Evolutionary conservation across 2,329 filamentous ascomycete species (phyloP).

Genomic region (Pleomassaria siparia): DNA sequence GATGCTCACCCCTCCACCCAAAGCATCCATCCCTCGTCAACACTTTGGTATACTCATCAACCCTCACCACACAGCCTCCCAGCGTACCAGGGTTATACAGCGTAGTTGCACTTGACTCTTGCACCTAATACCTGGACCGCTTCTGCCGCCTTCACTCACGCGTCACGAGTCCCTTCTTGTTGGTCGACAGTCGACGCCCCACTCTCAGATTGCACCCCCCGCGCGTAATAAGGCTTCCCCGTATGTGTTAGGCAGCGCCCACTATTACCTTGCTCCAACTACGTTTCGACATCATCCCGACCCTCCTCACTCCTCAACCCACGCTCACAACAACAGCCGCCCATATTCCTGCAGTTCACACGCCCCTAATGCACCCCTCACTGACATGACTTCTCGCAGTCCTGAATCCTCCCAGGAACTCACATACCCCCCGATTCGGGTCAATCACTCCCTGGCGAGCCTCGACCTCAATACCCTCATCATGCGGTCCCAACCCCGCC

Average conservation of each 20-base stretch:
- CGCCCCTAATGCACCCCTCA: slow-evolving; percentile 12
- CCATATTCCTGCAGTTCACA: not conserved
- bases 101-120: not conserved
- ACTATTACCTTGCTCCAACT: slow-evolving; percentile 4
- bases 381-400: slow-evolving; percentile 36
- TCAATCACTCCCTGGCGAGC: slow-evolving; percentile 31
- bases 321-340: not conserved
- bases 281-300: slow-evolving; percentile 4
- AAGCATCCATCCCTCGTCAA: not conserved
- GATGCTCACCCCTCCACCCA: slow-evolving; percentile 2
- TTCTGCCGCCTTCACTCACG: not conserved
- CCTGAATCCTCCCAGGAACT: slow-evolving; percentile 29
- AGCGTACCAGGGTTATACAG: not conserved
- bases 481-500: slow-evolving; percentile 35
- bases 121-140: not conserved
- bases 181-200: slow-evolving; percentile 14
- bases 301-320: slow-evolving; percentile 1
- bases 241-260: slow-evolving; percentile 24
- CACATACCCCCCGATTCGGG: slow-evolving; percentile 33
- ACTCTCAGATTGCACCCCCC: slow-evolving; percentile 8
- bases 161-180: slow-evolving; percentile 9
- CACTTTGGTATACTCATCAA: not conserved
- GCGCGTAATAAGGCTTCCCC: slow-evolving; percentile 21
- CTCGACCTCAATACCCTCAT: slow-evolving; percentile 38
- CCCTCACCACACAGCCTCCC: not conserved